Percentiles rank a stretch among this genome's conserved stretches.
These are phyloP conservation scores for Pholiota microspora DNA, from an alignment of 768 basidiomycete species.

Conservation along the genomic window DNA sequence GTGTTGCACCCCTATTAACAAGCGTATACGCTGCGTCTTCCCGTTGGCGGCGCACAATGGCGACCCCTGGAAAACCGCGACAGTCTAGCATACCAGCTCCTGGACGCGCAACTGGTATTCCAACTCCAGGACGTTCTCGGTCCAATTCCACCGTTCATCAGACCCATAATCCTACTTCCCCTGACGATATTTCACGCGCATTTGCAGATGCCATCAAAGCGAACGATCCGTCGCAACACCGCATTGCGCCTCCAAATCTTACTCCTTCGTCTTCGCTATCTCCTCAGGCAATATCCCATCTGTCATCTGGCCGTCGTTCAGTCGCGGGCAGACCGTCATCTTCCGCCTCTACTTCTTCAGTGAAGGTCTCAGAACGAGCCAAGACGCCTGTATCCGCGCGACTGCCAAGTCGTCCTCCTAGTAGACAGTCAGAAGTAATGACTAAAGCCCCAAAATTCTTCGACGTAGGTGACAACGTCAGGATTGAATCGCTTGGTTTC, in stretches of 20 bases:
- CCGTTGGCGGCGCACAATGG: conserved; percentile 19
- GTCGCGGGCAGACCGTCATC: conserved; percentile 51
- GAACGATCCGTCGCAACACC: conserved; percentile 77
- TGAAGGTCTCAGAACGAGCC: conserved; percentile 35
- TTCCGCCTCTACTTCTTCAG: conserved; percentile 52
- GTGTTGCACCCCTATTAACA: neutral
- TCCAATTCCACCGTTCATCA: conserved; percentile 55
- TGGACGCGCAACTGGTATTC: conserved; percentile 47
- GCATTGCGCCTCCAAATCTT: conserved; percentile 36
- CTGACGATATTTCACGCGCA: conserved; percentile 65
- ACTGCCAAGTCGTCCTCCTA: conserved; percentile 49
- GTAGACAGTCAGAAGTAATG: conserved; percentile 65
- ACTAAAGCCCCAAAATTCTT: conserved; percentile 47
- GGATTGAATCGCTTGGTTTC: conserved; percentile 85
- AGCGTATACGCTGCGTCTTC: neutral
- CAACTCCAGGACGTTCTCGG: conserved; percentile 70
- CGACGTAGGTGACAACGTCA: conserved; percentile 77
- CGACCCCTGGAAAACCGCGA: conserved; percentile 41
- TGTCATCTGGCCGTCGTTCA: conserved; percentile 51
- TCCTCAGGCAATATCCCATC: conserved; percentile 40
- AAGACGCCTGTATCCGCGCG: conserved; percentile 50
- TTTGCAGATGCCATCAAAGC: conserved; percentile 78
- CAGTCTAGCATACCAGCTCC: conserved; percentile 42
- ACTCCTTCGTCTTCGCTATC: conserved; percentile 48
- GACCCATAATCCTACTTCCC: conserved; percentile 37